These are phyloP conservation scores for Leucocoprinus leucothites DNA, from an alignment of 768 basidiomycete genomes.

Conservation along the genomic window DNA sequence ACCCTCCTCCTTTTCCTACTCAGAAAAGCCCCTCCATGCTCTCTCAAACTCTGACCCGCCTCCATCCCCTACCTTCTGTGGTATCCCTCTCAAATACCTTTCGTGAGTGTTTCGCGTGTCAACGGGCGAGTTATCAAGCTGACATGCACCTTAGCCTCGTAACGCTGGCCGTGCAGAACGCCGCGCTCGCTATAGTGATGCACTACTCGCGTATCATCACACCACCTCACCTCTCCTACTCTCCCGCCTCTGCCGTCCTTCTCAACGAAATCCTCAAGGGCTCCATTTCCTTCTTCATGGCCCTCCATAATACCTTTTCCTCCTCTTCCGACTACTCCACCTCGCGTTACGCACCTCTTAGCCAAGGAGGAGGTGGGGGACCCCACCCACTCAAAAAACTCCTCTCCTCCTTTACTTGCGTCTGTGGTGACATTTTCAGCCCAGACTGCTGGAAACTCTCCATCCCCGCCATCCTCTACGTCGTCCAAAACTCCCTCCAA, in stretches of 20 bases:
- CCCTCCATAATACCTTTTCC: constrained; percentile 45
- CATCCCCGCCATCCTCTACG: constrained; percentile 92
- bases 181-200: constrained; percentile 94
- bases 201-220: constrained; percentile 95
- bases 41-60: constrained; percentile 29
- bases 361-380: no score
- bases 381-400: constrained; percentile 15
- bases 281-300: constrained; percentile 86
- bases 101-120: constrained; percentile 46
- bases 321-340: constrained; percentile 42
- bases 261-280: constrained; percentile 95
- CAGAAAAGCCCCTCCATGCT: constrained; percentile 33
- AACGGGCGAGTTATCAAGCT: neutral
- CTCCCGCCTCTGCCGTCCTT: constrained; percentile 91
- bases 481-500: constrained; percentile 95
- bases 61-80: constrained; percentile 47
- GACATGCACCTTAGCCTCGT: constrained; percentile 48
- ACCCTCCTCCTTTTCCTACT: constrained; percentile 38
- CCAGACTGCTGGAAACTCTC: constrained; percentile 97
- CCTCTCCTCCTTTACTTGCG: constrained; percentile 41
- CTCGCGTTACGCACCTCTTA: no score
- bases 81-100: constrained; percentile 57
- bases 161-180: constrained; percentile 92
- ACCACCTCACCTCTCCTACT: constrained; percentile 77
- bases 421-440: constrained; percentile 78